These are phyloP conservation scores for Trichoderma oligosporum DNA, from an alignment of 2,329 filamentous ascomycete species.

Conservation along the genomic window DNA sequence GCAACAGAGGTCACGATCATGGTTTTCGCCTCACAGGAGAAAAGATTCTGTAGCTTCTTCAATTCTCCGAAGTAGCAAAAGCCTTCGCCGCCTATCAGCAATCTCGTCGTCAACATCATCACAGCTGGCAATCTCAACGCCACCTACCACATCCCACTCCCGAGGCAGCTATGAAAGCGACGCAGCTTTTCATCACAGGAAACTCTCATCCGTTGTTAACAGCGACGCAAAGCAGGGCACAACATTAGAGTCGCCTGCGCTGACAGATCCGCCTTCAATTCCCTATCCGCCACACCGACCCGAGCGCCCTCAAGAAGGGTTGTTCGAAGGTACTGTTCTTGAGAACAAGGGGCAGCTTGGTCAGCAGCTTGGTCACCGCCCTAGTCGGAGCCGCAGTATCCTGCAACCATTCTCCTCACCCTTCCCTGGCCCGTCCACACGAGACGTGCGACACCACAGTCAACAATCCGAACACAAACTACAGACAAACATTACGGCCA, in stretches of 20 bases:
- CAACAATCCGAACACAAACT: conserved; percentile 10
- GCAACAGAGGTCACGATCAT: conserved; percentile 17
- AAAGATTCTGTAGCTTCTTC: conserved; percentile 16
- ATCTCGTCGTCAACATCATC: conserved; percentile 7
- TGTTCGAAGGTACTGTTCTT: conserved; percentile 13
- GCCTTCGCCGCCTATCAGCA: conserved; percentile 14
- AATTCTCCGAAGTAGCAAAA: conserved; percentile 13
- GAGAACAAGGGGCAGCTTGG: conserved; percentile 1
- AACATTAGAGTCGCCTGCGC: not conserved
- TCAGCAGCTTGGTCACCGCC: not conserved
- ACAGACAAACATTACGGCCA: conserved; percentile 1
- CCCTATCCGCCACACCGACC: conserved; percentile 23
- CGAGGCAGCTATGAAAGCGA: conserved; percentile 43
- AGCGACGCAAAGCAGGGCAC: not conserved
- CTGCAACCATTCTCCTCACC: conserved; percentile 14
- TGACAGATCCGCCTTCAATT: conserved; percentile 14
- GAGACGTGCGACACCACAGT: not conserved
- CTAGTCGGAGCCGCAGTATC: conserved; percentile 8
- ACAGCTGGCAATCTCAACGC: conserved; percentile 17
- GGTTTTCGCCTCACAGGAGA: conserved; percentile 17
- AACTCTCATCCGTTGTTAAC: not conserved
- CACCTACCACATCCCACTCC: conserved; percentile 42
- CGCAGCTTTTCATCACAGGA: conserved; percentile 30
- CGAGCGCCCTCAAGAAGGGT: conserved; percentile 24
- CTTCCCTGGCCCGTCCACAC: conserved; percentile 2